A percentile compares a stretch with the other conserved stretches of the same genome.
phyloP scores from a whole-genome alignment of 1,284 basidiomycete species.

The Erythrobasidium hasegawianum region DNA sequence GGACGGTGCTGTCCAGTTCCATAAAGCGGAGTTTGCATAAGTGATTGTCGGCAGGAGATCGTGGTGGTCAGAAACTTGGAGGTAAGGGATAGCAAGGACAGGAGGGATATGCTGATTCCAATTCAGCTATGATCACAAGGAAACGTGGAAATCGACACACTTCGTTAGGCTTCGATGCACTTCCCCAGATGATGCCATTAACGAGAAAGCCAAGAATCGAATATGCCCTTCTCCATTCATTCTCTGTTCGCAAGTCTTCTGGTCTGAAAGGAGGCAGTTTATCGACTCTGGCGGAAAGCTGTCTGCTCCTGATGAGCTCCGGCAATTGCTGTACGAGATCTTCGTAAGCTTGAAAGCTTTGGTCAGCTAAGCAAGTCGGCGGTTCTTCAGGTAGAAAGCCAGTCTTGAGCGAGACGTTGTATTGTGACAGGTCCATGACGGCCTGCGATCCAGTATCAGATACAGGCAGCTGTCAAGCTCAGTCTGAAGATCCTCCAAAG shows the following conservation, averaged over 20 bases:
- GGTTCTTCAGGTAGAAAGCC: neutral
- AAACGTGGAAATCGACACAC: too few species aligned
- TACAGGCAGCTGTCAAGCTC: too few species aligned
- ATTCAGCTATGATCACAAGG: neutral
- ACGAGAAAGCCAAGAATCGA: conserved; percentile 1
- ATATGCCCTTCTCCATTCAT: conserved; percentile 1
- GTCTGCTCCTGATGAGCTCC: neutral
- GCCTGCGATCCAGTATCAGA: too few species aligned
- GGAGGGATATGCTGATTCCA: neutral
- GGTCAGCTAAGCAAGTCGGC: neutral
- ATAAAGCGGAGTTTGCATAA: neutral
- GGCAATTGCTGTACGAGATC: neutral
- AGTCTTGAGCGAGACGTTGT: neutral
- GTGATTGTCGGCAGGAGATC: conserved; percentile 1
- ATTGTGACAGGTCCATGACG: neutral
- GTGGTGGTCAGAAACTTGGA: neutral
- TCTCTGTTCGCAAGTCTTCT: neutral
- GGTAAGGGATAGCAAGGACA: neutral
- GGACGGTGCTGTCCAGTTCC: neutral
- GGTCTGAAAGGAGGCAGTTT: neutral
- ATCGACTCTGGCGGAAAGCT: neutral
- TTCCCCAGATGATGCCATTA: neutral
- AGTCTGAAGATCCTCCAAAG: too few species aligned
- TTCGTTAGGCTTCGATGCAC: neutral
- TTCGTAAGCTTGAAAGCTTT: neutral